Base-by-base conservation (phyloP, 1,139 yeast genomes). In the Hansenula lynferdii region DNA sequence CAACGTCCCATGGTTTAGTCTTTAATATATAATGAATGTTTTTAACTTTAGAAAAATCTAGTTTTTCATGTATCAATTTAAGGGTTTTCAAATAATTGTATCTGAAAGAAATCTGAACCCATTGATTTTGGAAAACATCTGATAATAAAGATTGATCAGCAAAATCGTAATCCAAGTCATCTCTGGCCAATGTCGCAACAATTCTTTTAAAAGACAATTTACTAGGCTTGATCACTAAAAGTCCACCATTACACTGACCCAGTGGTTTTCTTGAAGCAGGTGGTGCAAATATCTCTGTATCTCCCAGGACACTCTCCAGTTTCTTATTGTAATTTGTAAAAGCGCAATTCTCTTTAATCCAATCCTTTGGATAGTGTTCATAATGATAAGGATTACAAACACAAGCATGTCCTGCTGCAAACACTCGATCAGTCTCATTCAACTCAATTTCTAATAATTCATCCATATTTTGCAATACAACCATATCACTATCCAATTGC, bases 401-500 rank as follows among this genome's bases (percentile, higher is more conserved):
- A 53, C 82, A 75, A 2, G 80, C 80, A 47, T 75, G 77, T n/a
- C 73, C 55, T 0, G 80, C 79, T 1, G 79, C 81, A 57, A 75
- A 75, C 3, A 62, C 65, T 3, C 50, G 42, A 6, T 48, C 44
- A 6, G 49, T 42, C 4, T 53, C 54, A 17, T 53, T 49, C 31
- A 57, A 45, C 2, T 49, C 54, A 24, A 73, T 38, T 12, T 65
- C 67, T 69, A 76, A 70, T 32, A 76, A 56, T 48, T 75, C 81
- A 54, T 76, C 82, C 73, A 76, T 72, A 48, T 75, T 75, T 36
- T 61, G 58, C 12, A 70, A 42, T 2, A 76, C 73, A 20, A 73
- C 60, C 80, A 76, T 76, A 54, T 76, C 82, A 16, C 73, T 65
- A 51, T 77, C 82, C 38, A 76, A 58, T 45, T 70, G 76, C 19